phyloP scores from a whole-genome alignment of 129 eudicot genomes.

The Tagetes patula region DNA sequence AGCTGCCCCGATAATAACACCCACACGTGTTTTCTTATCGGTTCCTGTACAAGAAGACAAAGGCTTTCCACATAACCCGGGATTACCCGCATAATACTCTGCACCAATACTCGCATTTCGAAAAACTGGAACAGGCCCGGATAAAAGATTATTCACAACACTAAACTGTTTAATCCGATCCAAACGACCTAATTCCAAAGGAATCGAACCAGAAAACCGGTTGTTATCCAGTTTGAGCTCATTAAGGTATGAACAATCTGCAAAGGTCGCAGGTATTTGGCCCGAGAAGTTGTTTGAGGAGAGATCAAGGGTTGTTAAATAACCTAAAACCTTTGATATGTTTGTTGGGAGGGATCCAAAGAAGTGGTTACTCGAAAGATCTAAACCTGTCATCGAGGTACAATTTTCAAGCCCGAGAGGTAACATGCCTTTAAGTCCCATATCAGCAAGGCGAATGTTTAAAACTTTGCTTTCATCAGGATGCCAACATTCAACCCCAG shows the following conservation, averaged over 20 bases:
- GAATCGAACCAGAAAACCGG: constrained; percentile 72
- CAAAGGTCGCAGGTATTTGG: constrained; percentile 51
- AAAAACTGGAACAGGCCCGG: constrained; percentile 65
- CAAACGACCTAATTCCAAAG: constrained; percentile 50
- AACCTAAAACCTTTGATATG: constrained; percentile 43
- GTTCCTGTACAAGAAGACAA: constrained; percentile 43
- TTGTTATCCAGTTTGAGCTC: constrained; percentile 58
- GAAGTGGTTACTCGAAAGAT: constrained; percentile 68
- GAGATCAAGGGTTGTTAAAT: constrained; percentile 63
- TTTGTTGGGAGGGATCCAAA: constrained; percentile 61
- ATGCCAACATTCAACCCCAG: constrained; percentile 85
- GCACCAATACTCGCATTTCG: constrained; percentile 21
- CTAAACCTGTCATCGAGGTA: constrained; percentile 64
- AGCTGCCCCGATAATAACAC: constrained; percentile 49
- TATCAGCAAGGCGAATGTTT: constrained; percentile 51
- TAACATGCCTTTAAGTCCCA: constrained; percentile 74
- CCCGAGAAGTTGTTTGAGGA: constrained; percentile 76
- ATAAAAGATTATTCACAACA: constrained; percentile 63
- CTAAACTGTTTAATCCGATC: constrained; percentile 54
- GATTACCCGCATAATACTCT: constrained; percentile 48
- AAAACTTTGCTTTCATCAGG: constrained; percentile 66
- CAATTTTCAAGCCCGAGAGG: constrained; percentile 65
- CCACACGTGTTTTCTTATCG: constrained; percentile 36
- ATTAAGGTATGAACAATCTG: constrained; percentile 60
- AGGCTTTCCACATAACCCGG: constrained; percentile 64